Evolutionary conservation across 805 yeast species (phyloP).

Genomic region (Zygotorulaspora sp.): DNA sequence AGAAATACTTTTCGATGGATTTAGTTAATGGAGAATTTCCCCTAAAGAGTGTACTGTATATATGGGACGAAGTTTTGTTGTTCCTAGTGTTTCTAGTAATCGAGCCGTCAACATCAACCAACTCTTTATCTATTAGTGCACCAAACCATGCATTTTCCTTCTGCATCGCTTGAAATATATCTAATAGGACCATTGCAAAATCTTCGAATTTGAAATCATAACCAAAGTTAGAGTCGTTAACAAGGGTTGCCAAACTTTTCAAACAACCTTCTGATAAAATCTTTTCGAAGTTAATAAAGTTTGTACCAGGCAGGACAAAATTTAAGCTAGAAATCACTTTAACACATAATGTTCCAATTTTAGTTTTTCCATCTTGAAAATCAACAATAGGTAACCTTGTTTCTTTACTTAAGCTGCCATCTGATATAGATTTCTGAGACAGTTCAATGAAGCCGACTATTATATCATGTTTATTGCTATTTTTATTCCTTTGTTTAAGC

Average conservation of each 20-base stretch:
- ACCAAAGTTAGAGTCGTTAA: slow-evolving; percentile 23
- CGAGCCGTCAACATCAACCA: slow-evolving; percentile 36
- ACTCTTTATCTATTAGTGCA: slow-evolving; percentile 62
- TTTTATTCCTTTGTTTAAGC: slow-evolving; percentile 37
- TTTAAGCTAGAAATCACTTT: slow-evolving; percentile 48
- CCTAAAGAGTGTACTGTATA: slow-evolving; percentile 66
- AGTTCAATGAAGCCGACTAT: slow-evolving; percentile 49
- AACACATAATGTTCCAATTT: slow-evolving; percentile 55
- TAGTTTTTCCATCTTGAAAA: slow-evolving; percentile 34
- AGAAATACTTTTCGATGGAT: slow-evolving; percentile 70
- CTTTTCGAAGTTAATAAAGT: slow-evolving; percentile 58
- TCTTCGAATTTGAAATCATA: slow-evolving; percentile 46
- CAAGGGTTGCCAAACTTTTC: slow-evolving; percentile 47
- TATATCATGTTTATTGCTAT: slow-evolving; percentile 29
- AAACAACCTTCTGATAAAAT: slow-evolving; percentile 53
- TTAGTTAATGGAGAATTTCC: slow-evolving; percentile 83
- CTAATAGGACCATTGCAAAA: slow-evolving; percentile 56
- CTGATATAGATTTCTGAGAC: slow-evolving; percentile 25
- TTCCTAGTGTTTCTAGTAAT: slow-evolving; percentile 21
- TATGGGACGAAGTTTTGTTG: slow-evolving; percentile 28
- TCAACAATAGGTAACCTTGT: slow-evolving; percentile 44
- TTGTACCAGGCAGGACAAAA: slow-evolving; percentile 54
- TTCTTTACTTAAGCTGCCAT: slow-evolving; percentile 24
- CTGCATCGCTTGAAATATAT: slow-evolving; percentile 67
- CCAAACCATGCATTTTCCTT: slow-evolving; percentile 71